A percentile compares a stretch with the other conserved stretches of the same genome.
Evolutionary conservation across 352 stramenopile genomes (phyloP).

Genomic region (Pythium phragmiticola): DNA sequence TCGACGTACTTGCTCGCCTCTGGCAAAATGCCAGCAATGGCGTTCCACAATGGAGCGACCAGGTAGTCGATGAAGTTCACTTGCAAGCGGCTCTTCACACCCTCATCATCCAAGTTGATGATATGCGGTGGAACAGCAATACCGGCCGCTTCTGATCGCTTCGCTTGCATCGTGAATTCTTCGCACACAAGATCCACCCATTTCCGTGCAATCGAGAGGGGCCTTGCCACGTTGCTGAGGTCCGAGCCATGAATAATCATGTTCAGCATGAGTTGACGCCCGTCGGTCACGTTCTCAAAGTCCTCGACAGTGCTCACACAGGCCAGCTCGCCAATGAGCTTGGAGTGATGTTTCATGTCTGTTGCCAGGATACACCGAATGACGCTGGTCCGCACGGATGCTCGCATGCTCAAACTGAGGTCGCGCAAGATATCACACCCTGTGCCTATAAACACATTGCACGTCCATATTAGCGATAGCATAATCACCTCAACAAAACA

Average conservation of each 20-base stretch:
- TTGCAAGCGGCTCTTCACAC: slow-evolving; percentile 56
- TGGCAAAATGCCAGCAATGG: slow-evolving; percentile 57
- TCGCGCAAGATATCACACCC: slow-evolving; percentile 62
- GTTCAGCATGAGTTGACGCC: slow-evolving; percentile 72
- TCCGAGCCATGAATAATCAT: slow-evolving; percentile 85
- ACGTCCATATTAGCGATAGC: neutral
- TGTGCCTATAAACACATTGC: slow-evolving; percentile 15
- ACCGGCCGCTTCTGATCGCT: slow-evolving; percentile 48
- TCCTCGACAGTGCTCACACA: slow-evolving; percentile 40
- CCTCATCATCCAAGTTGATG: slow-evolving; percentile 70
- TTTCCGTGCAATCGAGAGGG: slow-evolving; percentile 45
- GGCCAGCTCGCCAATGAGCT: slow-evolving; percentile 54
- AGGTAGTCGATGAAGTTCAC: slow-evolving; percentile 89
- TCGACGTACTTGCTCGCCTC: slow-evolving; percentile 47
- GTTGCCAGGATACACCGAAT: slow-evolving; percentile 78
- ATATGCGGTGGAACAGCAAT: slow-evolving; percentile 74
- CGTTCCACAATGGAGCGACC: slow-evolving; percentile 67
- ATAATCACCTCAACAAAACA: neutral
- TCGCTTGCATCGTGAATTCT: slow-evolving; percentile 80
- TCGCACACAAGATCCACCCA: slow-evolving; percentile 74
- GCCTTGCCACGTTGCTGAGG: slow-evolving; percentile 56
- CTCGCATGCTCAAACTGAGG: slow-evolving; percentile 44
- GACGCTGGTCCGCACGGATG: slow-evolving; percentile 53
- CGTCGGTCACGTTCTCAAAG: slow-evolving; percentile 61
- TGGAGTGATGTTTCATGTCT: slow-evolving; percentile 84